These are phyloP conservation scores for Fraxinus sp. DNA, from an alignment of 305 asterid genomes.

Conservation along the genomic window DNA sequence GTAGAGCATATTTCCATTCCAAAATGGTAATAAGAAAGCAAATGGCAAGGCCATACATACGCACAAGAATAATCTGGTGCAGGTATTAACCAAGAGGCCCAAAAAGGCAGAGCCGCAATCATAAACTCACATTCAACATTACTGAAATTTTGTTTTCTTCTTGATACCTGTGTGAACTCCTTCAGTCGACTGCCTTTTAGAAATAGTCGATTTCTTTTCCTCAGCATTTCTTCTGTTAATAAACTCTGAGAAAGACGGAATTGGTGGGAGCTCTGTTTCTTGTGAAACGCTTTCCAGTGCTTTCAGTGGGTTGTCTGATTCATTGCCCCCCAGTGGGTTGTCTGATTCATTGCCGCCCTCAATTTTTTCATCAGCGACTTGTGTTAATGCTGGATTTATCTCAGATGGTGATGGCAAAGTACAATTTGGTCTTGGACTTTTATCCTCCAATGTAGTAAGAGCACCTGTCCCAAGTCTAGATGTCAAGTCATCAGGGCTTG, in stretches of 20 bases:
- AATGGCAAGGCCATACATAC: not conserved
- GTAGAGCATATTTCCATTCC: not conserved
- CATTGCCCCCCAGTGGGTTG: not conserved
- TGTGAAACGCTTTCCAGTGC: conserved; percentile 24
- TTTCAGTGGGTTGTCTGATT: not conserved
- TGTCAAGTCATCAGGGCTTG: conserved; percentile 52
- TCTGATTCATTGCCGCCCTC: conserved; percentile 24
- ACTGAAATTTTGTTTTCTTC: conserved; percentile 51
- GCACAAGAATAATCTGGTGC: not conserved
- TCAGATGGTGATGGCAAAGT: conserved; percentile 37
- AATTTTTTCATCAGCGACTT: conserved; percentile 27
- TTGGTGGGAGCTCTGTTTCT: conserved; percentile 46
- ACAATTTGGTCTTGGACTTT: conserved; percentile 28
- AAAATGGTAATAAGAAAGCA: not conserved
- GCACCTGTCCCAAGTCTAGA: conserved; percentile 38
- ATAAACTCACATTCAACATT: not conserved
- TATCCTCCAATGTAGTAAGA: conserved; percentile 26
- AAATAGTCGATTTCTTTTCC: conserved; percentile 33
- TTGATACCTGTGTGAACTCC: conserved; percentile 39
- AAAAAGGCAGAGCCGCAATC: not conserved
- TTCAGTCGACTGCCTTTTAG: conserved; percentile 45
- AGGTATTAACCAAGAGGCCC: not conserved
- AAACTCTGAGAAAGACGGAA: conserved; percentile 76
- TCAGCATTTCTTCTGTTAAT: conserved; percentile 50
- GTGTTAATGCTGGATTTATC: conserved; percentile 16